Evolutionary conservation across 2,329 filamentous ascomycete genomes (phyloP).

Genomic region (Atkinsonella texensis): DNA sequence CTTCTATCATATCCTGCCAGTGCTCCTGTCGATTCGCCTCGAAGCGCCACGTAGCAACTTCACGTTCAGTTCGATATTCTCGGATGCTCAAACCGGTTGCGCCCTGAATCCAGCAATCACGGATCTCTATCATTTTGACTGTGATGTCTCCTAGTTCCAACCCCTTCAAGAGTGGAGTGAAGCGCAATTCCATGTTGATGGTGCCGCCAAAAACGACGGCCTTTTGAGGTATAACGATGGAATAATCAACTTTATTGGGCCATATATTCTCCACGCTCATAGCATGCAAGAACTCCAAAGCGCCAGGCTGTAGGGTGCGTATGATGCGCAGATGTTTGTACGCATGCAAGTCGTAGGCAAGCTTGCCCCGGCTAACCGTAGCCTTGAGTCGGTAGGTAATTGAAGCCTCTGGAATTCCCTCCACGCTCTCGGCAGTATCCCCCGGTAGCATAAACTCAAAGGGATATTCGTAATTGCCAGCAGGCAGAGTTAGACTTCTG

Average conservation of each 20-base stretch:
- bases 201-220: conserved; percentile 88
- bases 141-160: conserved; percentile 74
- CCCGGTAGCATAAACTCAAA: conserved; percentile 67
- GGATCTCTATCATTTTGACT: conserved; percentile 67
- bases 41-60: conserved; percentile 49
- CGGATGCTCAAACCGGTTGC: conserved; percentile 33
- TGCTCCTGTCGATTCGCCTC: conserved; percentile 45
- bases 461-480: conserved; percentile 75
- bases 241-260: conserved; percentile 96
- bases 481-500: conserved; percentile 46
- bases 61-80: conserved; percentile 51
- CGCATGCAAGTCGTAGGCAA: conserved; percentile 74
- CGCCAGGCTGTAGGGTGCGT: conserved; percentile 62
- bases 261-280: conserved; percentile 97
- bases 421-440: conserved; percentile 71
- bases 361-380: conserved; percentile 74
- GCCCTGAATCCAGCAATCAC: conserved; percentile 50
- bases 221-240: conserved; percentile 84
- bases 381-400: conserved; percentile 88
- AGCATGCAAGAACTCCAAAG: conserved; percentile 68
- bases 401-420: conserved; percentile 75
- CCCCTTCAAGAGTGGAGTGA: conserved; percentile 82
- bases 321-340: conserved; percentile 70
- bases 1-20: conserved; percentile 57
- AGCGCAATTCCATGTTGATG: conserved; percentile 71